Percentiles rank a stretch among this genome's conserved stretches.
These are phyloP conservation scores for Picea abies DNA, from an alignment of 83 land plant species.

Conservation along the genomic window DNA sequence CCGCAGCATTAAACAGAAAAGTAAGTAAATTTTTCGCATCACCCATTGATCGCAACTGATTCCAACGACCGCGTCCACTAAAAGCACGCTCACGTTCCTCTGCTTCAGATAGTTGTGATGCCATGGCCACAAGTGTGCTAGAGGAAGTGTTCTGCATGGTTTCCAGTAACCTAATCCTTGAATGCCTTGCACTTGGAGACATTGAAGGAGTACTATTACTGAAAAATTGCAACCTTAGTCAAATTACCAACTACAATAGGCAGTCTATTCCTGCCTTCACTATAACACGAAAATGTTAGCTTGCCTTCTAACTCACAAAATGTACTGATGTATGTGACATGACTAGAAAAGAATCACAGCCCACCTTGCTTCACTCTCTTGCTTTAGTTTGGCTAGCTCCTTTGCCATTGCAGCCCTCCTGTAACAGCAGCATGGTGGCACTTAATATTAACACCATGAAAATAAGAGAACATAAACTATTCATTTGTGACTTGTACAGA, in stretches of 20 bases:
- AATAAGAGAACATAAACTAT: not conserved
- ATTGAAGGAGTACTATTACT: conserved; percentile 39
- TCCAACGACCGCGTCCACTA: conserved; percentile 94
- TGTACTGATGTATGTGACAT: not conserved
- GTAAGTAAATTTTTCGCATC: conserved; percentile 86
- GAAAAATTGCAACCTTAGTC: not conserved
- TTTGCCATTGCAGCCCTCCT: conserved; percentile 88
- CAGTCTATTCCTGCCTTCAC: not conserved
- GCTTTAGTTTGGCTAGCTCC: conserved; percentile 72
- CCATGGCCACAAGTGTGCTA: conserved; percentile 82
- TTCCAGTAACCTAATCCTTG: conserved; percentile 80
- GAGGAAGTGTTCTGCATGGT: conserved; percentile 84
- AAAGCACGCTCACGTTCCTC: conserved; percentile 88
- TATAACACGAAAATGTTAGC: not conserved
- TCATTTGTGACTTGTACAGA: not conserved
- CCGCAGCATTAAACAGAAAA: conserved; percentile 69
- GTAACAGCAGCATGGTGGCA: not conserved
- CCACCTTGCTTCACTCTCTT: conserved; percentile 57
- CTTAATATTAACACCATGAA: not conserved
- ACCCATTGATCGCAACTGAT: conserved; percentile 74
- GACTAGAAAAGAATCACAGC: conserved; percentile 7
- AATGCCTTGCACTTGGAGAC: conserved; percentile 85
- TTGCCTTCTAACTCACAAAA: not conserved
- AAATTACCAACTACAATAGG: no score
- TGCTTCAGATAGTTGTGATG: conserved; percentile 96